Evolutionary conservation across 345 rosid species (phyloP).

Genomic region (Eutrema heterophyllum): DNA sequence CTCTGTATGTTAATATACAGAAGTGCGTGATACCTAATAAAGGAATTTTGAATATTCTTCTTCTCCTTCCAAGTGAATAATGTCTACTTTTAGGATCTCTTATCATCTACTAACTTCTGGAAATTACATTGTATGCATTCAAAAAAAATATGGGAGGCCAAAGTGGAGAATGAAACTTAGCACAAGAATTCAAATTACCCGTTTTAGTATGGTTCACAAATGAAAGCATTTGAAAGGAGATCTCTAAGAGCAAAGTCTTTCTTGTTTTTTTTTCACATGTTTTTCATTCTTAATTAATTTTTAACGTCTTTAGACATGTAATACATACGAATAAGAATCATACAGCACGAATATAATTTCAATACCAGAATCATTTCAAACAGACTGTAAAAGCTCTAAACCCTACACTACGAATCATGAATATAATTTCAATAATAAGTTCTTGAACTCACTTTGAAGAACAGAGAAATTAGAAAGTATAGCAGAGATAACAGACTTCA

Average conservation of each 20-base stretch:
- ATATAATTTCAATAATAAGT: too few relatives aligned
- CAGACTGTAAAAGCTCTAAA: too few relatives aligned
- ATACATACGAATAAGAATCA: too few relatives aligned
- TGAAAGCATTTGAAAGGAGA: too few relatives aligned
- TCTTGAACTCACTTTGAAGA: too few relatives aligned
- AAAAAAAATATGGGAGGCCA: neutral
- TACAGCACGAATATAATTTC: too few relatives aligned
- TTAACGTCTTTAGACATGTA: too few relatives aligned
- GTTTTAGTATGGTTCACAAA: neutral
- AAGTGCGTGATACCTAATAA: constrained; percentile 24
- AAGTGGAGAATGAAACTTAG: neutral
- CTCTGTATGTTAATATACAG: constrained; percentile 7
- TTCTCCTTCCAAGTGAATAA: neutral
- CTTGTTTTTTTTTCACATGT: neutral
- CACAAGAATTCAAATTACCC: neutral
- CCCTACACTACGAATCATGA: too few relatives aligned
- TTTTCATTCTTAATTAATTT: neutral
- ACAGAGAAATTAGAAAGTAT: neutral
- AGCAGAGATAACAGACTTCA: neutral
- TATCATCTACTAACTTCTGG: neutral
- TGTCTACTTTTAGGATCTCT: neutral
- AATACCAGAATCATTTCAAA: too few relatives aligned
- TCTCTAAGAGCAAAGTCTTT: neutral
- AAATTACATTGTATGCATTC: neutral
- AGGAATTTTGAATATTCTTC: constrained; percentile 9